Conservation (phyloP, 2,329 filamentous ascomycete genomes). For the Eurotiales sp. region DNA sequence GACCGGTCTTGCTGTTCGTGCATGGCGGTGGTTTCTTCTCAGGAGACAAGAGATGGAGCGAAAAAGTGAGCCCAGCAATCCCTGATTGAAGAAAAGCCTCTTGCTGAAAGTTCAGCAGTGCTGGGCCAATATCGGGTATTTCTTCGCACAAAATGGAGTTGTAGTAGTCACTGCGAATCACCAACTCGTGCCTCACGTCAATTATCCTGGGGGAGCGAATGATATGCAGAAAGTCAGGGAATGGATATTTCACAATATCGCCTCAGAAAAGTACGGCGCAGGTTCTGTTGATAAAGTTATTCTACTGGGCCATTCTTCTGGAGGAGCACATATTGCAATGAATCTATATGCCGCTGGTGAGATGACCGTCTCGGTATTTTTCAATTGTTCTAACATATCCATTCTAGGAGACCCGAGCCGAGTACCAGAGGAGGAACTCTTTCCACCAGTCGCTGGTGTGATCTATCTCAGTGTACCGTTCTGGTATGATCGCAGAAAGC, state of each 20-base stretch:
- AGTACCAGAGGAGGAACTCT: not conserved
- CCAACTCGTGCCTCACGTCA: not conserved
- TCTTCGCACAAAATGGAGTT: not conserved
- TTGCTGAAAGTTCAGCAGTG: not conserved
- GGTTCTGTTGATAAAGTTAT: not conserved
- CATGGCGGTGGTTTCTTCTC: conserved; percentile 1
- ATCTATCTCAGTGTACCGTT: conserved; percentile 1
- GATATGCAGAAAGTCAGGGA: not conserved
- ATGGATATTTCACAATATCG: not conserved
- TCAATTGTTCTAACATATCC: not conserved
- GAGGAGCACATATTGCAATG: not conserved
- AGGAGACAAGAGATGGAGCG: not conserved
- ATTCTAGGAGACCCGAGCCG: not conserved
- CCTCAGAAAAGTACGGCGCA: not conserved
- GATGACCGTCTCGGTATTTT: not conserved
- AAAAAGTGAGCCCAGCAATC: not conserved
- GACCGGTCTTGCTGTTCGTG: not conserved
- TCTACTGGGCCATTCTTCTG: not conserved
- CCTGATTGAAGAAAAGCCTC: not conserved
- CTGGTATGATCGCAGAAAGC: conserved; percentile 3
- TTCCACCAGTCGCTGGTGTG: not conserved
- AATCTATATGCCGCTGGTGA: not conserved
- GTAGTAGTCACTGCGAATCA: not conserved
- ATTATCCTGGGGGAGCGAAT: not conserved
- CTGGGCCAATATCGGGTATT: not conserved